phyloP scores from a whole-genome alignment of 2,329 filamentous ascomycete genomes.

The Nectriaceae sp. region DNA sequence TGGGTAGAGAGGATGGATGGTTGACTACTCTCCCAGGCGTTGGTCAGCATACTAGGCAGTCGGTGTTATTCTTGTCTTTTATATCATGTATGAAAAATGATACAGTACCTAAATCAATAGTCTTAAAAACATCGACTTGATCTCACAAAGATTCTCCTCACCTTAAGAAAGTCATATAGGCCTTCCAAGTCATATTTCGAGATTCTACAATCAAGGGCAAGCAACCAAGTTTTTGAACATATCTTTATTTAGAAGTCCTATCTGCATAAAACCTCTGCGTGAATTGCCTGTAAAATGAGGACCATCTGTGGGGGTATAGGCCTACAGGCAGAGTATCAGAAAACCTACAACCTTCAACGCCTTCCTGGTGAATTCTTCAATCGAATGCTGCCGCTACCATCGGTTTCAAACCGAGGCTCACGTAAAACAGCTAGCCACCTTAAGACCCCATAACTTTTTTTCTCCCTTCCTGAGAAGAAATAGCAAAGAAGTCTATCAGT shows the following conservation, averaged over 20 bases:
- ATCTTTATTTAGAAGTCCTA: slow-evolving; percentile 38
- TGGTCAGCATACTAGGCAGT: neutral
- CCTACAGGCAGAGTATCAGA: slow-evolving; percentile 42
- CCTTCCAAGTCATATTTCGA: too few relatives aligned
- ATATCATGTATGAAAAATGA: too few relatives aligned
- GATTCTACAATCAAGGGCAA: too few relatives aligned
- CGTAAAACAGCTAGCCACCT: slow-evolving; percentile 28
- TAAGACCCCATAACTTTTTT: slow-evolving; percentile 36
- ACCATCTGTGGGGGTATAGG: slow-evolving; percentile 43
- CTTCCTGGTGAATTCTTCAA: slow-evolving; percentile 34
- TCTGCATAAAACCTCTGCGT: slow-evolving; percentile 37
- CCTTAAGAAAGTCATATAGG: too few relatives aligned
- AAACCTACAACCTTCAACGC: slow-evolving; percentile 43
- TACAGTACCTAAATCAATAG: too few relatives aligned
- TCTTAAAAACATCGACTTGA: too few relatives aligned
- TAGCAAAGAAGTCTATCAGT: slow-evolving; percentile 45
- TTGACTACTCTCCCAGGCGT: neutral
- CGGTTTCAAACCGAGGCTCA: slow-evolving; percentile 20
- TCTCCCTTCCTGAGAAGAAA: slow-evolving; percentile 38
- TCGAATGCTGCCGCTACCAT: slow-evolving; percentile 22
- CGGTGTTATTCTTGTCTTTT: neutral
- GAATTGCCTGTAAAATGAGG: slow-evolving; percentile 37
- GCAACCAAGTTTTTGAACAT: slow-evolving; percentile 28
- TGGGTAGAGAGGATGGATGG: neutral
- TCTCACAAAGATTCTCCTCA: too few relatives aligned